Evolutionary conservation across 805 yeast species (phyloP).

Genomic region (Wickerhamomyces kurtzmanii): DNA sequence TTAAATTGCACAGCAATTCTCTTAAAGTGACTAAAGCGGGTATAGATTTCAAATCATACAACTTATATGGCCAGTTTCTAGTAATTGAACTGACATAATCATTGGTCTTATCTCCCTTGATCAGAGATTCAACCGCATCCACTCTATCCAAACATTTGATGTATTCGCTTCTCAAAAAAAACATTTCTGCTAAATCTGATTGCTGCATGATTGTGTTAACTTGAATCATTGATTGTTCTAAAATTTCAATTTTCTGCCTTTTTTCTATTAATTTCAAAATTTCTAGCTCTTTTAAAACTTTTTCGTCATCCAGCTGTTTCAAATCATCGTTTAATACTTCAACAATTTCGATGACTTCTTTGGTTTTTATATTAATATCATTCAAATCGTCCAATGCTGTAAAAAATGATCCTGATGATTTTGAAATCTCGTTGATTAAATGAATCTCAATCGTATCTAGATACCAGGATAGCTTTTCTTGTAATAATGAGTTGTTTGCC

Average conservation of each 20-base stretch:
- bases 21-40: conserved; percentile 27
- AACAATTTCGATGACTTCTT: conserved; percentile 36
- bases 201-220: conserved; percentile 34
- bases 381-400: conserved; percentile 75
- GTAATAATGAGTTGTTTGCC: conserved; percentile 50
- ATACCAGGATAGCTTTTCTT: conserved; percentile 72
- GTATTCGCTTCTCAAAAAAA: conserved; percentile 33
- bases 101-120: conserved; percentile 38
- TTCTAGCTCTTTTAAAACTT: conserved; percentile 39
- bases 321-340: conserved; percentile 36
- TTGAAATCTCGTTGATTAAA: conserved; percentile 72
- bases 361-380: conserved; percentile 46
- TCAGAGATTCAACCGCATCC: conserved; percentile 44
- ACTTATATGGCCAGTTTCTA: conserved; percentile 29
- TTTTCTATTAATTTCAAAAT: conserved; percentile 40
- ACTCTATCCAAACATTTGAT: conserved; percentile 48
- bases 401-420: conserved; percentile 78
- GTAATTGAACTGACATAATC: conserved; percentile 20
- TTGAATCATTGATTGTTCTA: conserved; percentile 52
- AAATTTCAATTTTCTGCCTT: conserved; percentile 45
- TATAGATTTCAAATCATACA: conserved; percentile 19
- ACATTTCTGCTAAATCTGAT: conserved; percentile 37
- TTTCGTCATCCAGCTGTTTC: conserved; percentile 32
- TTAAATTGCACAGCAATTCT: conserved; percentile 42
- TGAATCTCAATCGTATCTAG: conserved; percentile 79